A percentile compares a stretch with the other conserved stretches of the same genome.
Evolutionary conservation across 2,329 filamentous ascomycete genomes (phyloP).

Genomic region (Harringtonia lauricola): DNA sequence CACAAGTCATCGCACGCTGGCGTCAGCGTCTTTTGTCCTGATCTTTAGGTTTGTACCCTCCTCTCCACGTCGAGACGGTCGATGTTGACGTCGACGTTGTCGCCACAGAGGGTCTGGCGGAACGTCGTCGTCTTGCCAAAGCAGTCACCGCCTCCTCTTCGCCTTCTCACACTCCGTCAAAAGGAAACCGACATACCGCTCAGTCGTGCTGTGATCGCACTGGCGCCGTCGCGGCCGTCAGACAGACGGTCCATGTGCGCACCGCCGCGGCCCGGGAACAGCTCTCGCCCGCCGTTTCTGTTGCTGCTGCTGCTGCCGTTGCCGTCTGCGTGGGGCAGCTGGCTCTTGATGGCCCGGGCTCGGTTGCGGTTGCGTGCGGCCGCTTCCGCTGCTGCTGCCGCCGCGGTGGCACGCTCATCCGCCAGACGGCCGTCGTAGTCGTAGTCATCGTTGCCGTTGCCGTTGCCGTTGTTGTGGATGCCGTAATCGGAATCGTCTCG

Average conservation of each 20-base stretch:
- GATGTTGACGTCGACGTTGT: no score
- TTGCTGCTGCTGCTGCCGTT: constrained; percentile 32
- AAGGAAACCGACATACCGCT: constrained; percentile 14
- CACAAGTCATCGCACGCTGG: no score
- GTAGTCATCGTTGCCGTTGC: constrained; percentile 10
- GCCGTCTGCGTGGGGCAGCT: constrained; percentile 25
- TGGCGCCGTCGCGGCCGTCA: constrained; percentile 11
- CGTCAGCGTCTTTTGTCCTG: no score
- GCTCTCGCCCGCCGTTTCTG: constrained; percentile 24
- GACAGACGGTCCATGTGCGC: constrained; percentile 24
- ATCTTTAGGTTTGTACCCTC: no score
- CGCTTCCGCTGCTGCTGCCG: constrained; percentile 12
- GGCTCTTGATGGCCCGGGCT: constrained; percentile 33
- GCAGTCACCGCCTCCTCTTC: no score
- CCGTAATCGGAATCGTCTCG: constrained; percentile 29
- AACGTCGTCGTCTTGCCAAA: no score
- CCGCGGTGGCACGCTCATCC: constrained; percentile 12
- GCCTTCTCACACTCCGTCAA: not conserved
- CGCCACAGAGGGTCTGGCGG: no score
- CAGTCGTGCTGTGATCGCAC: constrained; percentile 12
- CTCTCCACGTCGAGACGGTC: no score
- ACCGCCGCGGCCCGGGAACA: constrained; percentile 35
- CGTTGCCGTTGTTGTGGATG: constrained; percentile 19
- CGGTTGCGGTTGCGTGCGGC: constrained; percentile 28
- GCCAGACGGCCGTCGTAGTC: constrained; percentile 16